Evolutionary conservation across 495 filamentous ascomycete species (phyloP).

Genomic region (Penicillium chermesinum): DNA sequence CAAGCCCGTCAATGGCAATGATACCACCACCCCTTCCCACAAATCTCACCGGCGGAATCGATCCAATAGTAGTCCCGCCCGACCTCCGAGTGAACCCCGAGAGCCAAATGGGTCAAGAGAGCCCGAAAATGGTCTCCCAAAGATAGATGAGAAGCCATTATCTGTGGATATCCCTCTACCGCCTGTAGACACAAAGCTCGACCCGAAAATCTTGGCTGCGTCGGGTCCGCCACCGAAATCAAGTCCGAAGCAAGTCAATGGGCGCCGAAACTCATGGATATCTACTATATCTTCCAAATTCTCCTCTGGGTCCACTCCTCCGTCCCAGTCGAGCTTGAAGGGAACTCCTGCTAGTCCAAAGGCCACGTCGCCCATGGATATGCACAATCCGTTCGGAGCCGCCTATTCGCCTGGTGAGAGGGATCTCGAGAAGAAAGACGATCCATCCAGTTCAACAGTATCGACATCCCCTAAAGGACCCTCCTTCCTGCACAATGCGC

Average conservation of each 20-base stretch:
- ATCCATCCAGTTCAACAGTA: slow-evolving; percentile 52
- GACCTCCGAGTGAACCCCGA: slow-evolving; percentile 8
- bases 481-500: slow-evolving; percentile 74
- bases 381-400: slow-evolving; percentile 43
- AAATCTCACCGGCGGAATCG: slow-evolving; percentile 22
- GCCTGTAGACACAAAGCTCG: slow-evolving; percentile 16
- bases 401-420: slow-evolving; percentile 56
- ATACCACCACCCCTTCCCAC: slow-evolving; percentile 13
- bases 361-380: slow-evolving; percentile 37
- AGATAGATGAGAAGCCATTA: background rate
- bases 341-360: slow-evolving; percentile 39
- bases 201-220: slow-evolving; percentile 17
- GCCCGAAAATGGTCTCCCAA: background rate
- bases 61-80: slow-evolving; percentile 21
- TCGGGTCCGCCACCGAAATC: slow-evolving; percentile 27
- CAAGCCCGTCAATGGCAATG: slow-evolving; percentile 19
- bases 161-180: too few relatives aligned
- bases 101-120: background rate
- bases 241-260: slow-evolving; percentile 36
- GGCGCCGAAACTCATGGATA: slow-evolving; percentile 80
- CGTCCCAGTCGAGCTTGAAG: slow-evolving; percentile 41
- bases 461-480: slow-evolving; percentile 64
- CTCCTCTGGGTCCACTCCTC: slow-evolving; percentile 57
- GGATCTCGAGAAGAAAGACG: slow-evolving; percentile 45
- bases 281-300: slow-evolving; percentile 91